Evolutionary conservation across 208 protist species (phyloP).

Genomic region (Leishmania gerbilli): DNA sequence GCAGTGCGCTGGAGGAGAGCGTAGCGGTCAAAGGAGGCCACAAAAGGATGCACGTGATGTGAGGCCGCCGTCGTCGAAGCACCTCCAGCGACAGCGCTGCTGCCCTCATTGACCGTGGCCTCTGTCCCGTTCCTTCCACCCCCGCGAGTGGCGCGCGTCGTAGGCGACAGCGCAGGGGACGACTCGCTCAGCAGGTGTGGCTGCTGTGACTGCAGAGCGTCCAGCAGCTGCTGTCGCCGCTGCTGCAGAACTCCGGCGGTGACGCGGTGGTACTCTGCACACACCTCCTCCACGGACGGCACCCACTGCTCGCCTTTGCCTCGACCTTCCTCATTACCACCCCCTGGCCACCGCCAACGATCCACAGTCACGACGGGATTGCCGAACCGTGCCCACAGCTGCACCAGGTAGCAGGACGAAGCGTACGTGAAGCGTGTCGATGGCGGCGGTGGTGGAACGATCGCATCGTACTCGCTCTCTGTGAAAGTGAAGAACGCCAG

Average conservation of each 20-base stretch:
- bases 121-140: background rate
- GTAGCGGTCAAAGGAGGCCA: conserved; percentile 34
- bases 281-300: conserved; percentile 32
- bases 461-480: conserved; percentile 43
- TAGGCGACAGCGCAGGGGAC: background rate
- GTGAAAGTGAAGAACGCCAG: conserved; percentile 55
- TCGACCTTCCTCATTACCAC: background rate
- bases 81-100: background rate
- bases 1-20: conserved; percentile 16
- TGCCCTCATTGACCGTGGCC: background rate
- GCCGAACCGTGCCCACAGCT: conserved; percentile 61
- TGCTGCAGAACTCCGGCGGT: conserved; percentile 26
- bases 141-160: background rate
- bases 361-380: conserved; percentile 64
- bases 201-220: conserved; percentile 2
- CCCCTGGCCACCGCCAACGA: conserved; percentile 38
- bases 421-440: conserved; percentile 31
- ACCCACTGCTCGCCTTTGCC: conserved; percentile 3
- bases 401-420: conserved; percentile 44
- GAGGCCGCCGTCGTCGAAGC: background rate
- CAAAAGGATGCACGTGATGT: conserved; percentile 15
- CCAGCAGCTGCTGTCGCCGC: conserved; percentile 24
- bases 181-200: background rate
- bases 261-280: conserved; percentile 36
- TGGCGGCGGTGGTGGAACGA: conserved; percentile 13